phyloP scores from a whole-genome alignment of 352 stramenopile genomes.

The Phytopythium mirpurense region DNA sequence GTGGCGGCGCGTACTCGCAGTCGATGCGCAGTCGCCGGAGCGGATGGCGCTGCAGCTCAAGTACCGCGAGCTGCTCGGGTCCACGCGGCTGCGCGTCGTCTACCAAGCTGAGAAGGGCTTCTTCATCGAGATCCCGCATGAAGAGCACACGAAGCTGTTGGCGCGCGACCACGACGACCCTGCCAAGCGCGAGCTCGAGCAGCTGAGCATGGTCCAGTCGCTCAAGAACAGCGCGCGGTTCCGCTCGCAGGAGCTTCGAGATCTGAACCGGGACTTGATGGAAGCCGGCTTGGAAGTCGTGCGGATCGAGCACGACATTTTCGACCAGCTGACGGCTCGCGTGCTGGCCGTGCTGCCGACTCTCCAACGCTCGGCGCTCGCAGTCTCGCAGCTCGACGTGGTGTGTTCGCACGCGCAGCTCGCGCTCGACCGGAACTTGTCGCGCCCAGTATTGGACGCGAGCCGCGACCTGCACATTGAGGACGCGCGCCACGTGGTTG shows the following conservation, averaged over 20 bases:
- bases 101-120: conserved; percentile 61
- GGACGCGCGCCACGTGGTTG: conserved; percentile 59
- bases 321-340: conserved; percentile 26
- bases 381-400: conserved; percentile 57
- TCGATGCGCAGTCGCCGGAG: conserved; percentile 33
- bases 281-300: conserved; percentile 53
- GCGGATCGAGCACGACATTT: conserved; percentile 53
- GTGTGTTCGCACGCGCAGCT: conserved; percentile 61
- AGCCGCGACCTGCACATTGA: conserved; percentile 60
- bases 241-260: conserved; percentile 52
- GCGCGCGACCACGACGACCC: conserved; percentile 10
- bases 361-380: conserved; percentile 44
- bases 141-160: conserved; percentile 46
- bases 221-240: conserved; percentile 66
- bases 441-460: conserved; percentile 44
- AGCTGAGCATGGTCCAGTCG: conserved; percentile 53
- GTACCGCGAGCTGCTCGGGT: conserved; percentile 50
- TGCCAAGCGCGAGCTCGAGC: conserved; percentile 18
- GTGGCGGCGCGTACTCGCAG: conserved; percentile 42
- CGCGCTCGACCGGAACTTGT: conserved; percentile 58
- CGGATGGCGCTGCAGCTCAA: conserved; percentile 48
- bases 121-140: conserved; percentile 62
- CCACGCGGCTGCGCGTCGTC: conserved; percentile 47
- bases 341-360: conserved; percentile 25
- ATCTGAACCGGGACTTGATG: conserved; percentile 52